Base-by-base conservation (phyloP, 257 asterid species). In the Solanum tacnaense region DNA sequence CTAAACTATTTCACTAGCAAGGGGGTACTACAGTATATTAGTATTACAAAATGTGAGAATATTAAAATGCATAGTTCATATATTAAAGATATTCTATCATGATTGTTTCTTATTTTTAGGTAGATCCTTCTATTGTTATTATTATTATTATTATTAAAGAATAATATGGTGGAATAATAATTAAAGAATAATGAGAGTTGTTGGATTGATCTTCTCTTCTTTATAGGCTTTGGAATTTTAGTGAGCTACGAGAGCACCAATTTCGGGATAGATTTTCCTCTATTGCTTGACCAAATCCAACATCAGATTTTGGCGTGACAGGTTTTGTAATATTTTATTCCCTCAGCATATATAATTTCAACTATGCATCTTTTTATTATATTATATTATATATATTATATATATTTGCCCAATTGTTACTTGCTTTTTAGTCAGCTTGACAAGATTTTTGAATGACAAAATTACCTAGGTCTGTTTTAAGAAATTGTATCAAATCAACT, bases 271-370 rank as follows among this genome's bases (percentile, higher is more conserved):
- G 90, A 88, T 86, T 88, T 36, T 71, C 72, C 46, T 23, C 67
- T 46, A 83, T 83, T 60, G 83, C 85, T 92, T 62, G 87, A 89
- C 89, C 84, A 91, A 88, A 92, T 90, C 92, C 86, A 76, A 79
- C 87, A 34, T 10, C 9, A 89, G 94, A 93, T 93, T 90, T 87
- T 87, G 88, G 94, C 94, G 91, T 91, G 93, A 84, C 62, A 87
- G 70, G 7, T 83, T 56, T 58, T 31, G 13, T 83, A 52, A 31
- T 83, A 83, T 21, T 83, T 56, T 83, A 83, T 58, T 83, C 29
- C 46, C n/a, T 21, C 29, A 32, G 38, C 25, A 5, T 74, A 35
- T 32, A 32, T 32, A 72, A 32, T 10, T 25, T 25, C n/a, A 18
- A 56, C 16, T 65, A 21, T 58, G 2, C 25, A 58, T 58, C 67